phyloP scores from a whole-genome alignment of 179 eudicot species.

The Dionaea muscipula region DNA sequence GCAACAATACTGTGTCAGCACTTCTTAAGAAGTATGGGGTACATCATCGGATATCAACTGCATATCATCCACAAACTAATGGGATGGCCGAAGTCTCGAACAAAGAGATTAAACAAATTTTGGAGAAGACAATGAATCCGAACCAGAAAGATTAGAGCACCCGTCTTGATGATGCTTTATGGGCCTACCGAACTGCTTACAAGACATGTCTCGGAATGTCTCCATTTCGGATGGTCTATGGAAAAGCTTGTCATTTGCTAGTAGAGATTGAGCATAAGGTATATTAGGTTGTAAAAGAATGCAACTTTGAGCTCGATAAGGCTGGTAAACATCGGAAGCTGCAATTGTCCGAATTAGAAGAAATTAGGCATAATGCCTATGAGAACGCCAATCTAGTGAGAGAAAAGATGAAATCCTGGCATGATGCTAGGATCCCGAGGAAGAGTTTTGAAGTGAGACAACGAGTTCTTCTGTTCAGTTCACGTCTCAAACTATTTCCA shows the following conservation, averaged over 20 bases:
- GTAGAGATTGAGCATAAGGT: background rate
- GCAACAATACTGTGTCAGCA: background rate
- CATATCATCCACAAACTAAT: conserved; percentile 10
- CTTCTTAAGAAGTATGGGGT: conserved; percentile 3
- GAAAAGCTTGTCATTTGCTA: conserved; percentile 2
- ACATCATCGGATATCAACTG: background rate
- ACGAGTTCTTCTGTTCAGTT: background rate
- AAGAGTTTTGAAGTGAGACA: background rate
- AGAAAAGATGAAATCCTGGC: background rate
- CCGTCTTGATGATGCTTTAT: background rate
- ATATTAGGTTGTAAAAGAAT: background rate
- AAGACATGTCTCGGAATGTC: conserved; percentile 4
- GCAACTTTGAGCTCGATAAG: background rate
- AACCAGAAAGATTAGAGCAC: conserved; percentile 4
- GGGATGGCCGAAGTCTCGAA: background rate
- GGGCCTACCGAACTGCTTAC: background rate
- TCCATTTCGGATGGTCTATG: background rate
- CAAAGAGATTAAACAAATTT: background rate
- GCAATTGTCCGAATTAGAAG: conserved; percentile 4
- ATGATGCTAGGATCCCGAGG: background rate
- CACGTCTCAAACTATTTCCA: background rate
- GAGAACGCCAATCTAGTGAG: background rate
- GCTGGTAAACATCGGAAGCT: background rate
- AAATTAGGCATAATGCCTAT: background rate
- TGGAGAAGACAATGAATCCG: background rate